Conservation (phyloP, 805 yeast genomes). For the Schwanniomyces yamadae region DNA sequence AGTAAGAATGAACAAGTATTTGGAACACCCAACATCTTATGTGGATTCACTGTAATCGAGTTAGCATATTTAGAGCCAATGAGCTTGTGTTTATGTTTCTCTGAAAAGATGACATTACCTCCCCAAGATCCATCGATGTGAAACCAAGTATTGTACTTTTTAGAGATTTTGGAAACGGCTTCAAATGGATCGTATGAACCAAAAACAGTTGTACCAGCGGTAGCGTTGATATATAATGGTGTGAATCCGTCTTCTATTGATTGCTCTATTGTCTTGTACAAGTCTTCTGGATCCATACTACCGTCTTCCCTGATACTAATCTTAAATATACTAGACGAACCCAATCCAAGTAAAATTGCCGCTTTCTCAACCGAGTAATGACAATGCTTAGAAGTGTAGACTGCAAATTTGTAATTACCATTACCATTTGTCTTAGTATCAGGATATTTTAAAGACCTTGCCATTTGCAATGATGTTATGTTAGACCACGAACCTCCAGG, state of each 20-base stretch:
- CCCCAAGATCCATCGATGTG: conserved; percentile 94
- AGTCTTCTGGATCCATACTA: conserved; percentile 48
- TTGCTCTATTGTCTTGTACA: conserved; percentile 44
- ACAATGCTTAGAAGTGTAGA: conserved; percentile 68
- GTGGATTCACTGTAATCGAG: conserved; percentile 80
- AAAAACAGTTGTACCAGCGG: conserved; percentile 87
- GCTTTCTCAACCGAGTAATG: conserved; percentile 83
- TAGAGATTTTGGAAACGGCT: conserved; percentile 53
- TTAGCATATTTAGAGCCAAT: conserved; percentile 66
- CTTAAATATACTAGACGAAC: conserved; percentile 60
- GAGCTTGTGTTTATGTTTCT: conserved; percentile 43
- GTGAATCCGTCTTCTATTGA: conserved; percentile 56
- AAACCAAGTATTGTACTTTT: conserved; percentile 62
- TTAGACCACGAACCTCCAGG: conserved; percentile 90
- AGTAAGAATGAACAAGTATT: conserved; percentile 71
- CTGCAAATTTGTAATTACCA: conserved; percentile 52
- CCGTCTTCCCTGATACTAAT: conserved; percentile 59
- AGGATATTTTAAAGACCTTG: conserved; percentile 64
- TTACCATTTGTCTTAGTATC: conserved; percentile 68
- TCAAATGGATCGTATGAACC: conserved; percentile 76
- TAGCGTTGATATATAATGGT: conserved; percentile 75
- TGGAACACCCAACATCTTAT: conserved; percentile 87
- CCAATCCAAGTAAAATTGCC: conserved; percentile 73
- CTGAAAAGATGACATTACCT: conserved; percentile 74
- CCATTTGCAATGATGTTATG: conserved; percentile 72